Evolutionary conservation across 2,329 filamentous ascomycete genomes (phyloP), one percentile per base, ranked within the genome.

Genomic region (Pestalotiopsis sp.): DNA sequence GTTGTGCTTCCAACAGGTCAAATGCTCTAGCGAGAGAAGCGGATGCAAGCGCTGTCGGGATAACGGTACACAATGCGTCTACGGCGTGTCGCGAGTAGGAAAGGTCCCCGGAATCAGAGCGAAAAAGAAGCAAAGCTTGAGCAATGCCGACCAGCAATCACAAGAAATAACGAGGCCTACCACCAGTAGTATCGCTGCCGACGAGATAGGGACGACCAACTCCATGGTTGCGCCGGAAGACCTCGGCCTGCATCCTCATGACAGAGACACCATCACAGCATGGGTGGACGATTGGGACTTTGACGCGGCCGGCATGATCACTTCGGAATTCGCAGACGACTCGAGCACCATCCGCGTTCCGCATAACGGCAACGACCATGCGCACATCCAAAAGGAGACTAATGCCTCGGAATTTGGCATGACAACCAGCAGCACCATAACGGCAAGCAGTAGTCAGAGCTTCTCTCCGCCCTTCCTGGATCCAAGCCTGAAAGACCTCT

Each of bases 71-170:
- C 7, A 38, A 25, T 69, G 68, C 20, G 36, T 67, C 3, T 69
- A 66, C 60, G 12, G 25, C 20, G 68, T 66, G 38, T 69, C 63
- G 9, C 45, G 68, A 59, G 68, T 63, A 4, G 68, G 68, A 31
- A 69, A 69, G 31, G 68, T 69, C 12, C 63, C 52, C 7, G 68
- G 68, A n/a, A 39, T 62, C n/a, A 45, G 68, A 45, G 58, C 52
- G 11, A 69, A 66, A 60, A 52, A 31, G 27, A 69, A 49, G 27
- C 56, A 58, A 3, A 58, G 4, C 7, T 23, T n/a, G 13, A 23
- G n/a, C 52, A 2, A 58, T n/a, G 7, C 7, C 6, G 13, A 12
- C 7, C 52, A 20, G 1, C 52, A 58, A 6, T 20, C 25, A 4
- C 52, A 58, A 3, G 25, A 58, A 2, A 58, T 4, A 14, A 36